These are phyloP conservation scores for Trichoderma asperellum DNA, from an alignment of 2,329 filamentous ascomycete species.

Conservation along the genomic window DNA sequence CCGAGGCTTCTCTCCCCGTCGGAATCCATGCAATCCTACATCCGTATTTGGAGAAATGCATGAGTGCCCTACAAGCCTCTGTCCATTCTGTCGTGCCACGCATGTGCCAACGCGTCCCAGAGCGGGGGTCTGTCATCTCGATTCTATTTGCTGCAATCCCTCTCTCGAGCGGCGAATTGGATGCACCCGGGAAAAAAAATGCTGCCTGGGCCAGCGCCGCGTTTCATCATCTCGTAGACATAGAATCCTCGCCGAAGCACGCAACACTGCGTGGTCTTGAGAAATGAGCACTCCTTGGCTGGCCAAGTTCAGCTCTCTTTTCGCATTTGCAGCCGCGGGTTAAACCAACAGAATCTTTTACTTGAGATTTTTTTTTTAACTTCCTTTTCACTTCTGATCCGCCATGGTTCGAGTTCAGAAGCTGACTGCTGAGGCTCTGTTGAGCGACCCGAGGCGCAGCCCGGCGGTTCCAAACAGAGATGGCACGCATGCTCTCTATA, in stretches of 20 bases:
- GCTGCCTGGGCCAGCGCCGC: slow-evolving; percentile 17
- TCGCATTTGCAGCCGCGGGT: neutral
- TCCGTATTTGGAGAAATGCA: neutral
- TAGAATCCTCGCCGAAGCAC: neutral
- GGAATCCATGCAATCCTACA: neutral
- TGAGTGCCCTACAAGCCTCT: slow-evolving; percentile 1
- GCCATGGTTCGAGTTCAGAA: slow-evolving; percentile 34
- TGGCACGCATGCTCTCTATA: slow-evolving; percentile 48
- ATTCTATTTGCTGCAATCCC: slow-evolving; percentile 21
- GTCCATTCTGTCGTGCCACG: slow-evolving; percentile 21
- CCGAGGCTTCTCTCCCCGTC: neutral
- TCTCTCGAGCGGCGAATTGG: neutral
- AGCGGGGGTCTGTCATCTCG: slow-evolving; percentile 16
- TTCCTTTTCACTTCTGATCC: neutral
- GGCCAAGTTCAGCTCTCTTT: neutral
- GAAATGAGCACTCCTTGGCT: neutral
- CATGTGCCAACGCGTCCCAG: slow-evolving; percentile 26
- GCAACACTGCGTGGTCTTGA: neutral
- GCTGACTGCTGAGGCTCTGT: slow-evolving; percentile 42
- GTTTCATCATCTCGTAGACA: neutral
- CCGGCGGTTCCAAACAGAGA: slow-evolving; percentile 47
- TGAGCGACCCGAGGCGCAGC: slow-evolving; percentile 38
- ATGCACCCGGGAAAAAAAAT: neutral
- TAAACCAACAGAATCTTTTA: neutral
- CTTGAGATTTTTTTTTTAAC: neutral